Evolutionary conservation across 2,329 filamentous ascomycete species (phyloP).

Genomic region (Fusarium tanahbumbuense): DNA sequence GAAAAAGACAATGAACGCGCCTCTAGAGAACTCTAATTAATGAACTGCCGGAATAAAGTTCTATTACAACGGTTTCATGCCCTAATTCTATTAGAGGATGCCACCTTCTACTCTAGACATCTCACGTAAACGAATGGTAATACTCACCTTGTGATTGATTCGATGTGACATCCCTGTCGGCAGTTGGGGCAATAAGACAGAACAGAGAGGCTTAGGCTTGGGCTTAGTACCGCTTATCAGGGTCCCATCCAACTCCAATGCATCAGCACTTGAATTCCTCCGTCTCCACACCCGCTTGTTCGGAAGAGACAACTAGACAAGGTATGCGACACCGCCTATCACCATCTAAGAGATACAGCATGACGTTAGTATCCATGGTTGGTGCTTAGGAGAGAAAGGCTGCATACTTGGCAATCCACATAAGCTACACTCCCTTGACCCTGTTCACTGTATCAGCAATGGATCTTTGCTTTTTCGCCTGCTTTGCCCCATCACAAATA

Average conservation of each 20-base stretch:
- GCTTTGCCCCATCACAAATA: not conserved
- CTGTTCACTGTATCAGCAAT: not conserved
- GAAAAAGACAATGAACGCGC: not conserved
- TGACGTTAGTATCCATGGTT: not conserved
- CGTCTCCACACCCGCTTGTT: conserved; percentile 23
- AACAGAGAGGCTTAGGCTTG: not conserved
- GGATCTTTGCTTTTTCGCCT: not conserved
- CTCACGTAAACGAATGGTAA: conserved; percentile 28
- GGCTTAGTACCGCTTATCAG: conserved; percentile 24
- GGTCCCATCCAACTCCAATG: not conserved
- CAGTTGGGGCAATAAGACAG: conserved; percentile 20
- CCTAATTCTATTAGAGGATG: conserved; percentile 18
- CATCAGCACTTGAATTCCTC: conserved; percentile 16
- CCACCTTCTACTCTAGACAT: conserved; percentile 30
- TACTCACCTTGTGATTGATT: not conserved
- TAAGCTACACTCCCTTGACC: conserved; percentile 1
- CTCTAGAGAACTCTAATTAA: not conserved
- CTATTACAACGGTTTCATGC: not conserved
- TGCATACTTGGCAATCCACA: conserved; percentile 15
- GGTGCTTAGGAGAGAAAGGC: conserved; percentile 10
- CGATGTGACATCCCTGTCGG: conserved; percentile 33
- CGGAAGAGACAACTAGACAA: conserved; percentile 27
- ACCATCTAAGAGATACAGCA: conserved; percentile 21
- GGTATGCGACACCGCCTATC: conserved; percentile 34
- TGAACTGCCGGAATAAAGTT: not conserved